Evolutionary conservation across 2,329 filamentous ascomycete species (phyloP).

Genomic region (Sclerotiophoma versabilis): DNA sequence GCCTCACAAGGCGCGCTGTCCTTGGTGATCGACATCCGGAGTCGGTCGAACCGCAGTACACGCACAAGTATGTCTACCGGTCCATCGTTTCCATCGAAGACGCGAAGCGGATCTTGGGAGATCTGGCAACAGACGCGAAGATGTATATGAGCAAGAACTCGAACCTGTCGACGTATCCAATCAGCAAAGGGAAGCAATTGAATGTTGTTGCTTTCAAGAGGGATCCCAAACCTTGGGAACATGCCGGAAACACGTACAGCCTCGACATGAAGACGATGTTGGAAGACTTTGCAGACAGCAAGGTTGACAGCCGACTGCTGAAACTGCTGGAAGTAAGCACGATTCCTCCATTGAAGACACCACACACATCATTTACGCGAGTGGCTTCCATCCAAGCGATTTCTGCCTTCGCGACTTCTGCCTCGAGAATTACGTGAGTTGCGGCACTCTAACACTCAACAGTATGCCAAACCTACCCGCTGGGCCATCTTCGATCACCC

Average conservation of each 20-base stretch:
- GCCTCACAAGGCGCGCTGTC: conserved; percentile 26
- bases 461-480: conserved; percentile 21
- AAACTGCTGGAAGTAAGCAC: conserved; percentile 14
- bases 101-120: conserved; percentile 47
- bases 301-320: conserved; percentile 19
- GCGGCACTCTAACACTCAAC: background rate
- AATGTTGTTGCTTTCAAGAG: conserved; percentile 35
- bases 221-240: conserved; percentile 20
- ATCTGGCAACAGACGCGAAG: conserved; percentile 37
- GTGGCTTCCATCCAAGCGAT: too few species aligned
- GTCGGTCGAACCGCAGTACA: conserved; percentile 31
- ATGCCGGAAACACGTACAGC: conserved; percentile 16
- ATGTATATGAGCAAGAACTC: conserved; percentile 30
- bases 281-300: conserved; percentile 22
- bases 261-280: conserved; percentile 28
- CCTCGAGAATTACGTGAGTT: too few species aligned
- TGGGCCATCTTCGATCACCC: conserved; percentile 34
- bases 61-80: conserved; percentile 36
- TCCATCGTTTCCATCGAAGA: conserved; percentile 44
- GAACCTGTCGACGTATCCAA: conserved; percentile 30
- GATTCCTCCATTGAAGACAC: background rate
- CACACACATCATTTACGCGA: background rate
- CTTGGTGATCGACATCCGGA: conserved; percentile 22
- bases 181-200: conserved; percentile 23
- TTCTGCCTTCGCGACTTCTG: too few species aligned